A percentile compares a stretch with the other conserved stretches of the same genome.
Conservation (phyloP, 192 early-diverging fungal genomes). For the Entomortierella chlamydospora region DNA sequence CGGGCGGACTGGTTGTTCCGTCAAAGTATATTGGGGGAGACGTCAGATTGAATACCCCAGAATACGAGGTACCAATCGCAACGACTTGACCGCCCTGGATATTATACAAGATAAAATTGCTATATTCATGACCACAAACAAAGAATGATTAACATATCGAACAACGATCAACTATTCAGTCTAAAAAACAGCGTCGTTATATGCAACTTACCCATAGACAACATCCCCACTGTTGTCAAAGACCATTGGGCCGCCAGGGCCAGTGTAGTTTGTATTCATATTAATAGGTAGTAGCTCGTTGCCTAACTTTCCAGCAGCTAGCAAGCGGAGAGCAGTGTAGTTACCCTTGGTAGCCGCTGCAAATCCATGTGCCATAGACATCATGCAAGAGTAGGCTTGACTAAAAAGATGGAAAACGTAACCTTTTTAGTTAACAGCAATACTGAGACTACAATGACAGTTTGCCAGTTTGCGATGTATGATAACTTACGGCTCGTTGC, state of each 20-base stretch:
- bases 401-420: conserved; percentile 20
- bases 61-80: conserved; percentile 46
- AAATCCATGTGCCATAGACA: conserved; percentile 62
- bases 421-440: no score
- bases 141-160: background rate
- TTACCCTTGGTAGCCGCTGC: conserved; percentile 44
- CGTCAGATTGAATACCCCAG: conserved; percentile 40
- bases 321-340: conserved; percentile 26
- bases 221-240: conserved; percentile 36
- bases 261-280: conserved; percentile 59
- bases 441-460: no score
- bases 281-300: conserved; percentile 49
- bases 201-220: conserved; percentile 40
- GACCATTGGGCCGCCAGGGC: conserved; percentile 55
- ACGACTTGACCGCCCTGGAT: conserved; percentile 45
- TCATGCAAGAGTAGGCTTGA: conserved; percentile 67
- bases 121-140: conserved; percentile 18
- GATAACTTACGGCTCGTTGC: conserved; percentile 60
- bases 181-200: no score
- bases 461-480: no score
- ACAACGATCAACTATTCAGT: no score
- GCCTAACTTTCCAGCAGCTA: conserved; percentile 25
- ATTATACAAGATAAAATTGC: conserved; percentile 57
- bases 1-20: conserved; percentile 35
- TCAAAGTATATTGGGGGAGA: conserved; percentile 56